Conservation (phyloP, 108 stramenopile species). For the Chaetoceros tenuissimus region DNA sequence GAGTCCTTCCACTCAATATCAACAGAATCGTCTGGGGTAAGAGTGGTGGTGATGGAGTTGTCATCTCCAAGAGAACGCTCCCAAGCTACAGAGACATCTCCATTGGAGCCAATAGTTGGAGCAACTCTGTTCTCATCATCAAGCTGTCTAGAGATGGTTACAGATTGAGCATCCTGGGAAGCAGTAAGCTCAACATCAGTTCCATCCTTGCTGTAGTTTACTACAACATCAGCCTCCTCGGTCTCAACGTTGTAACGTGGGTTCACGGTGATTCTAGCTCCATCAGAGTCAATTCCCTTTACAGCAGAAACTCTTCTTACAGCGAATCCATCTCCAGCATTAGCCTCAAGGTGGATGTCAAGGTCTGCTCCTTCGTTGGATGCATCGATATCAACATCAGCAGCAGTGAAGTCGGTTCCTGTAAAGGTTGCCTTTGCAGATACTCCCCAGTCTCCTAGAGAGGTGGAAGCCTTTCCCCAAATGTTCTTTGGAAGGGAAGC, state of each 20-base stretch:
- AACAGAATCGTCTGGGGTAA: slow-evolving; percentile 70
- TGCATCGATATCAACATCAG: slow-evolving; percentile 60
- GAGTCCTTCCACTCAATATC: slow-evolving; percentile 80
- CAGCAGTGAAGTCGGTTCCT: slow-evolving; percentile 28
- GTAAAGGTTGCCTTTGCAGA: slow-evolving; percentile 68
- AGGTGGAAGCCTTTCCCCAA: slow-evolving; percentile 73
- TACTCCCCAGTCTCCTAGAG: slow-evolving; percentile 62
- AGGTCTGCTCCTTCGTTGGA: slow-evolving; percentile 69
- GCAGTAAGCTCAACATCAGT: slow-evolving; percentile 60
- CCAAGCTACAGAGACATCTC: slow-evolving; percentile 71
- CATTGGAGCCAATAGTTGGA: slow-evolving; percentile 65
- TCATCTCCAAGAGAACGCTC: slow-evolving; percentile 66
- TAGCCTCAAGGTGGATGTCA: slow-evolving; percentile 27
- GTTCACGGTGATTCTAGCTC: slow-evolving; percentile 68
- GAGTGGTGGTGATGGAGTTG: slow-evolving; percentile 53
- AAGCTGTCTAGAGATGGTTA: slow-evolving; percentile 62
- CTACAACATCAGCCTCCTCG: slow-evolving; percentile 58
- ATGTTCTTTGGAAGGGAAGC: slow-evolving; percentile 73
- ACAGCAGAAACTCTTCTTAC: slow-evolving; percentile 54
- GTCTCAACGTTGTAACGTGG: slow-evolving; percentile 62
- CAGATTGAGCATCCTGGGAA: slow-evolving; percentile 61
- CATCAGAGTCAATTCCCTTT: slow-evolving; percentile 73
- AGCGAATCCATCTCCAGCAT: slow-evolving; percentile 30
- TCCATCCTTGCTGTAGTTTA: slow-evolving; percentile 63
- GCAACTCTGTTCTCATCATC: slow-evolving; percentile 65